A percentile compares a stretch with the other conserved stretches of the same genome.
phyloP scores from a whole-genome alignment of 169 alveolate genomes.

The Eimeria acervulina region DNA sequence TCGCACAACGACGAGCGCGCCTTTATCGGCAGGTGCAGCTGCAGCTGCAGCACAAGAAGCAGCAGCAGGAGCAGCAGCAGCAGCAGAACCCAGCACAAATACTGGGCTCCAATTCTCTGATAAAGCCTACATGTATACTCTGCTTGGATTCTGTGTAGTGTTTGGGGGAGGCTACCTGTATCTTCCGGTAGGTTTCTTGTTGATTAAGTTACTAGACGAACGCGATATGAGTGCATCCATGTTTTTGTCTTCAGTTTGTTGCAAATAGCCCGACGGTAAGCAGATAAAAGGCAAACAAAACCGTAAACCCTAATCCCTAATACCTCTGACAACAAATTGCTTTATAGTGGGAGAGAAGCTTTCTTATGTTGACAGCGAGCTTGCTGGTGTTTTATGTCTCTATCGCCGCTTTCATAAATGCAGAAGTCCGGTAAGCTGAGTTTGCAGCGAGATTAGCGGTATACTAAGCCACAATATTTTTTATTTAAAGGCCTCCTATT shows the following conservation, averaged over 20 bases:
- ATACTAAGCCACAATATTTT: too few species aligned
- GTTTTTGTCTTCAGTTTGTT: not conserved
- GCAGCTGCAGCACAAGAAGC: not conserved
- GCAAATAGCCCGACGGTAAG: not conserved
- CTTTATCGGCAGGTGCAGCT: not conserved
- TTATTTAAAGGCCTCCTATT: too few species aligned
- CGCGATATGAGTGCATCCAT: not conserved
- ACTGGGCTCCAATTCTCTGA: not conserved
- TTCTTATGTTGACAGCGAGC: not conserved
- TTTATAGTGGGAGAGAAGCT: not conserved
- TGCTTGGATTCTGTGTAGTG: conserved; percentile 1
- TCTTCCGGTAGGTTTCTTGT: not conserved
- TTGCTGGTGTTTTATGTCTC: not conserved
- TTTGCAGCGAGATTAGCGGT: too few species aligned
- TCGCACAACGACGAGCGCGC: not conserved
- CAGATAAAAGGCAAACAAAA: not conserved
- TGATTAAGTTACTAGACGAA: not conserved
- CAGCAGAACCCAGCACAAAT: not conserved
- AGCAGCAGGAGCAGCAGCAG: not conserved
- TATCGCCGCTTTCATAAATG: not conserved
- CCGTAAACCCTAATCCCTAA: too few species aligned
- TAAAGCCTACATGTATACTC: conserved; percentile 36
- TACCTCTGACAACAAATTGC: too few species aligned
- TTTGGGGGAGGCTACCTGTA: conserved; percentile 13
- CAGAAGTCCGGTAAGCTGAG: too few species aligned